Base-by-base conservation (phyloP, 108 stramenopile species). In the Cyclotella atomus region DNA sequence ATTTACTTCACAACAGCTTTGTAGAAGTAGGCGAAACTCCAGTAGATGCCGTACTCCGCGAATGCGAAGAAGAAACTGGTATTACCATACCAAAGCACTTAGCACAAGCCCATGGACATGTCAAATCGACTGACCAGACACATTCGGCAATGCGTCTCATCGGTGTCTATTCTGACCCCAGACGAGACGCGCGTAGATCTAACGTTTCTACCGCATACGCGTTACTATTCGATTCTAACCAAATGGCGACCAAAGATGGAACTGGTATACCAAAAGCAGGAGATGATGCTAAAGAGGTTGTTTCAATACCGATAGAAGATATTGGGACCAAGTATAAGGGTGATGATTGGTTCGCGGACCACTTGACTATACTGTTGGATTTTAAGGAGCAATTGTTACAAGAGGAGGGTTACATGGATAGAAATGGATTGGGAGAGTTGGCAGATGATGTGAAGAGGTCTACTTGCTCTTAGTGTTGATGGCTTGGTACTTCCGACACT, bases 101-200 rank as follows among this genome's bases (percentile, higher is more conserved):
- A 0, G 33, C 50, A n/a, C 20, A 44, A 68, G 41, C 50, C 36
- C 46, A 65, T 17, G 36, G 47, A 3, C 45, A 65, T 29, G 32
- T 20, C 61, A 62, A 41, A 32, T 46, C 30, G 0, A 28, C 44
- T 33, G 19, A 35, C n/a, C 60, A 23, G 24, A 44, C 50, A 52
- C 49, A 71, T 20, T 65, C 76, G 14, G 30, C 71, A 69, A 78
- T 87, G 55, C 71, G 56, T 57, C 65, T 95, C 25, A 71, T 92
- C 45, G 94, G 94, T 10, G 76, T 91, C 14, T 95, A 92, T 64
- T 89, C 88, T 12, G 94, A 95, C 82, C 91, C 94, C n/a, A 81
- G 88, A 12, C 85, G 94, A 24, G 94, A 95, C 41, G 83, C 77
- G 68, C 91, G 94, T 47, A 85, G 90, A 19, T 77, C 81, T 34